phyloP scores from a whole-genome alignment of 2,329 filamentous ascomycete genomes.

The Claviceps sp. region DNA sequence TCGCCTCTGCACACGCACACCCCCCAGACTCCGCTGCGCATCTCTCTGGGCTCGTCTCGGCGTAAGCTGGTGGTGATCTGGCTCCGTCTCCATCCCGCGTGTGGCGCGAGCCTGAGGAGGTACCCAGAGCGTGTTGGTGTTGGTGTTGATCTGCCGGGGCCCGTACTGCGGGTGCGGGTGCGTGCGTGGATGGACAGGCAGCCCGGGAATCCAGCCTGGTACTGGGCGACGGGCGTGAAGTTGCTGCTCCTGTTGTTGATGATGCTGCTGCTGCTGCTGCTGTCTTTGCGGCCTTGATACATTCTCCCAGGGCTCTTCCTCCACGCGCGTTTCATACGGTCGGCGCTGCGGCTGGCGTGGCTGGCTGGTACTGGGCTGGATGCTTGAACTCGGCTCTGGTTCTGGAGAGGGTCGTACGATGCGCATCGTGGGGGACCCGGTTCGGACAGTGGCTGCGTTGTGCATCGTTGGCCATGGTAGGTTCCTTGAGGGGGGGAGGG shows the following conservation, averaged over 20 bases:
- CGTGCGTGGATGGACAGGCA: constrained; percentile 6
- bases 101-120: constrained; percentile 4
- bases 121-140: constrained; percentile 5
- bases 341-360: background rate
- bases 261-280: background rate
- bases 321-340: background rate
- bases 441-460: constrained; percentile 12
- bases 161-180: constrained; percentile 6
- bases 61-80: constrained; percentile 3
- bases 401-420: constrained; percentile 23
- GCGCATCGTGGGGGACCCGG: constrained; percentile 24
- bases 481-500: background rate
- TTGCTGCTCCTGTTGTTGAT: background rate
- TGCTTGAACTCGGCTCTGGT: constrained; percentile 12
- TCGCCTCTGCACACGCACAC: constrained; percentile 25
- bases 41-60: background rate
- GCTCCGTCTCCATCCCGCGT: constrained; percentile 4
- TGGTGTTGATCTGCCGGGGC: background rate
- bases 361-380: background rate
- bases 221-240: background rate
- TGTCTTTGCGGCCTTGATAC: background rate
- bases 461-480: constrained; percentile 1
- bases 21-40: background rate
- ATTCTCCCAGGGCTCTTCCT: background rate
- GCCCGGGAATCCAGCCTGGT: constrained; percentile 4